phyloP scores from a whole-genome alignment of 805 yeast genomes.

The Myxozyma vanderwaltii region DNA sequence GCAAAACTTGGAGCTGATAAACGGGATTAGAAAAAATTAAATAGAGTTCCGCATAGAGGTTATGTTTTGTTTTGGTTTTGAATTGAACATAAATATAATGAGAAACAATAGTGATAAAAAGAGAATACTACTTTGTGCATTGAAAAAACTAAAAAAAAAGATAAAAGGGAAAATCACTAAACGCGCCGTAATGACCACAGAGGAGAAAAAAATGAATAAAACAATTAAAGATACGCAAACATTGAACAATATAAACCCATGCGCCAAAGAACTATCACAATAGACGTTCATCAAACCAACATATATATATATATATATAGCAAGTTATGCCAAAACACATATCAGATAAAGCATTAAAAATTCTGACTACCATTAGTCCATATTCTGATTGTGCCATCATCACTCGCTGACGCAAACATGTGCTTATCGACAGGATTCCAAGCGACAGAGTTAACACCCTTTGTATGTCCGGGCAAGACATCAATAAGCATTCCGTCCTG shows the following conservation, averaged over 20 bases:
- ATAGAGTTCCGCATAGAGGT: neutral
- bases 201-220: neutral
- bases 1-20: constrained; percentile 47
- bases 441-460: constrained; percentile 73
- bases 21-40: constrained; percentile 11
- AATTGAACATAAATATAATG: neutral
- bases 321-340: neutral
- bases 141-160: no score
- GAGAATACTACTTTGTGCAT: no score
- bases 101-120: neutral
- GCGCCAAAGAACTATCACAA: neutral
- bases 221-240: neutral
- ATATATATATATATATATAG: no score
- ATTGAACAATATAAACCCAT: neutral
- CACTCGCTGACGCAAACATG: constrained; percentile 83
- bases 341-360: neutral
- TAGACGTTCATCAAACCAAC: neutral
- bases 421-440: constrained; percentile 58
- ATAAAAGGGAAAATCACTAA: no score
- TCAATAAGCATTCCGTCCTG: constrained; percentile 67
- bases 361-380: constrained; percentile 21
- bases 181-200: neutral
- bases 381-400: constrained; percentile 58
- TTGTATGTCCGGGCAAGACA: constrained; percentile 62
- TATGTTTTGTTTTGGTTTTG: neutral